Evolutionary conservation across 805 yeast species (phyloP).

Genomic region (Wickerhamomyces silvicola): DNA sequence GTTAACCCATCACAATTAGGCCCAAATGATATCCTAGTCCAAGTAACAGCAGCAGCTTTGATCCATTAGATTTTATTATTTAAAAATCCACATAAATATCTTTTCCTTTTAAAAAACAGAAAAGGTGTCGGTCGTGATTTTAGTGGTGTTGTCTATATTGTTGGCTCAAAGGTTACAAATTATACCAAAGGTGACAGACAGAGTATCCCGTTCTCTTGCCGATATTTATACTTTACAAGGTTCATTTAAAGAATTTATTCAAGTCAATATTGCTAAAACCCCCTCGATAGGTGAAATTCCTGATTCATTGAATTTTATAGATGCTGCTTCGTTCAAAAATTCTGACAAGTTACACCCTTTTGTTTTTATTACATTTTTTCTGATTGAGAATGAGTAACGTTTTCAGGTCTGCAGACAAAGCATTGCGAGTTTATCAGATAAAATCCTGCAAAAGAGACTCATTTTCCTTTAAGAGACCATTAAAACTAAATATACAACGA

Average conservation of each 20-base stretch:
- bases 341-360: too few species aligned
- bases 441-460: too few species aligned
- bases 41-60: slow-evolving; percentile 41
- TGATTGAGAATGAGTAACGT: too few species aligned
- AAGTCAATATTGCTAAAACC: slow-evolving; percentile 30
- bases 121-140: slow-evolving; percentile 45
- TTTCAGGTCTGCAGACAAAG: too few species aligned
- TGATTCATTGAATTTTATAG: slow-evolving; percentile 31
- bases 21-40: slow-evolving; percentile 37
- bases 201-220: slow-evolving; percentile 38
- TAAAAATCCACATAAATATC: slow-evolving; percentile 19
- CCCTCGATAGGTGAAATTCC: slow-evolving; percentile 34
- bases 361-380: too few species aligned
- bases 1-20: too few species aligned
- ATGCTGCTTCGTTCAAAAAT: slow-evolving; percentile 61
- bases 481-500: too few species aligned
- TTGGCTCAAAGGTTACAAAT: slow-evolving; percentile 34
- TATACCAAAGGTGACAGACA: slow-evolving; percentile 48
- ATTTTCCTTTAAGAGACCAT: too few species aligned
- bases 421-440: too few species aligned
- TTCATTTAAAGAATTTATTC: slow-evolving; percentile 40
- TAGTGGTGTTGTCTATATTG: slow-evolving; percentile 47
- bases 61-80: slow-evolving; percentile 54
- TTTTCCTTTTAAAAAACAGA: slow-evolving; percentile 21
- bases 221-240: slow-evolving; percentile 28